Conservation (phyloP, 2,329 filamentous ascomycete species). For the Coleophoma eucalyptorum region DNA sequence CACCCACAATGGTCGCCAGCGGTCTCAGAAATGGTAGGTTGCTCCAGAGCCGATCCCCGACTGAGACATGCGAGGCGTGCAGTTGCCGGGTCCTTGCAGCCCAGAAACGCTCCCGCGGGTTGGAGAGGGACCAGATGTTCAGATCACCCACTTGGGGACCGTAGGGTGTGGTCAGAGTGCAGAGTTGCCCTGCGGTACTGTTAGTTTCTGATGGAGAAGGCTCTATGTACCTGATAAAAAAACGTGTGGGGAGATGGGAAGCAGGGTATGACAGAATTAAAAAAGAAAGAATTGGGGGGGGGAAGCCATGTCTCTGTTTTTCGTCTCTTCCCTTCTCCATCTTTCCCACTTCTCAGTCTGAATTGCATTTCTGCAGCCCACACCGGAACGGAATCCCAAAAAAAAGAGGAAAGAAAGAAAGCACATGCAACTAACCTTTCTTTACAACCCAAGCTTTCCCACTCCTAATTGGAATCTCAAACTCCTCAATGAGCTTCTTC, state of each 20-base stretch:
- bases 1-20: constrained; percentile 64
- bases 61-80: constrained; percentile 69
- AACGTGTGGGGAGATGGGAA: neutral
- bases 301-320: neutral
- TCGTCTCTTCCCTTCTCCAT: neutral
- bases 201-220: neutral
- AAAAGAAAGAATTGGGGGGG: neutral
- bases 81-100: constrained; percentile 75
- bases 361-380: too few relatives aligned
- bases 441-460: constrained; percentile 70
- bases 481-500: constrained; percentile 37
- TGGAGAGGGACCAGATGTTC: constrained; percentile 75
- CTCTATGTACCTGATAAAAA: neutral
- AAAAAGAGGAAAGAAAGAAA: neutral
- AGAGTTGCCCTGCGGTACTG: constrained; percentile 53
- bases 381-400: neutral
- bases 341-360: neutral
- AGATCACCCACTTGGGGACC: constrained; percentile 80
- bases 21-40: constrained; percentile 74
- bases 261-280: neutral
- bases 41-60: constrained; percentile 73
- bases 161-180: constrained; percentile 70
- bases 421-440: constrained; percentile 16
- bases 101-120: constrained; percentile 81
- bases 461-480: constrained; percentile 68